Base-by-base conservation (phyloP, 352 stramenopile species). In the Globisporangium emineosum region DNA sequence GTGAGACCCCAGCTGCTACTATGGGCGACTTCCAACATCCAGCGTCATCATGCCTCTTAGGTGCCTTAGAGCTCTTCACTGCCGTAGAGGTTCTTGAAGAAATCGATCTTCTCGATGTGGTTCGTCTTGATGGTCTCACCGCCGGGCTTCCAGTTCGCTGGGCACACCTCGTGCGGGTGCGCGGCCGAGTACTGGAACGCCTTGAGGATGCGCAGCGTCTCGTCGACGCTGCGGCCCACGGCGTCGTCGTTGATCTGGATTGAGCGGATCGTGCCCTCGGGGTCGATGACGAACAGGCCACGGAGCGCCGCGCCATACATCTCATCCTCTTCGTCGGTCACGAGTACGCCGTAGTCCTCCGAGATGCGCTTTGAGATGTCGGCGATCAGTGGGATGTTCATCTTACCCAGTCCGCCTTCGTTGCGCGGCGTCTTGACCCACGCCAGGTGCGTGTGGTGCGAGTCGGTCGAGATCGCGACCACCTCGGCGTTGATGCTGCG, bases 241-340 rank as follows among this genome's bases (percentile, higher is more conserved):
- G 83, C 80, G 56, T 93, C 83, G 50, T 95, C 86, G 67, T 95
- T 92, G 72, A 93, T 90, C 71, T 91, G 81, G 65, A 92, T 91
- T 54, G 82, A 91, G 57, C 84, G 82, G 65, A 95, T 88, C 45
- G 82, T 89, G 65, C 86, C 86, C 30, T 91, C 73, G 15, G 83
- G 83, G 73, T 95, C 86, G 63, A 95, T 93, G 71, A 93, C 86
- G 72, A 93, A 95, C 10, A 93, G 69, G 7, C 85, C 86, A 37
- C 86, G 83, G 54, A 94, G 71, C 13, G 87, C 85, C 2, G 80
- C 85, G 32, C 83, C 85, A 55, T 81, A 88, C 73, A 91, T 89
- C 58, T 93, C 82, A 67, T 93, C 84, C 49, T 88, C 71, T 64
- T 91, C 80, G 55, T 93, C 83, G 23, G 78, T 93, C n/a, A 93